A percentile compares a stretch with the other conserved stretches of the same genome.
Evolutionary conservation across 2,329 filamentous ascomycete genomes (phyloP).

Genomic region (Aureobasidium sp.): DNA sequence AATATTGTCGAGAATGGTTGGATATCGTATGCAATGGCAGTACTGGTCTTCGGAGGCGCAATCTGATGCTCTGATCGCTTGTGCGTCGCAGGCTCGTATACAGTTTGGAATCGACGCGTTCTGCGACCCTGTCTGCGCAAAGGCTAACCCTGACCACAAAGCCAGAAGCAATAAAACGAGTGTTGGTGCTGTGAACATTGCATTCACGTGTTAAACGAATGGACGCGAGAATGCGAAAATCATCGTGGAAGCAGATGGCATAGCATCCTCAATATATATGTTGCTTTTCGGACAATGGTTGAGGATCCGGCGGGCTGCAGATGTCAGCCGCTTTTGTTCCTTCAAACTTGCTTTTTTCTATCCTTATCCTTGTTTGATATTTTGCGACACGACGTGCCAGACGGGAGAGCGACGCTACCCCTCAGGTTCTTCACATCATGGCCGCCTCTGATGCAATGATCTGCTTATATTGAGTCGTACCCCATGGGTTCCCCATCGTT

Average conservation of each 20-base stretch:
- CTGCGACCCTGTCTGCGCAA: conserved; percentile 1
- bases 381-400: background rate
- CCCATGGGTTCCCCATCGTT: background rate
- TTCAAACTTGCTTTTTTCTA: background rate
- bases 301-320: background rate
- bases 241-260: background rate
- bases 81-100: background rate
- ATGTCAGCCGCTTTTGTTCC: background rate
- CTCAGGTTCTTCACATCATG: background rate
- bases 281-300: background rate
- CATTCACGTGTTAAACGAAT: background rate
- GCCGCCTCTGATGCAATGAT: conserved; percentile 1
- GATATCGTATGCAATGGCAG: conserved; percentile 1
- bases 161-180: background rate
- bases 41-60: conserved; percentile 2
- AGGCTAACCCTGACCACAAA: background rate
- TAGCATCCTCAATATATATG: background rate
- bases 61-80: background rate
- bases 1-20: background rate
- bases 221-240: background rate
- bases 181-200: background rate
- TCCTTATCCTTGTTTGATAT: background rate
- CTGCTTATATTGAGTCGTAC: background rate
- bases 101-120: conserved; percentile 7
- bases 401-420: background rate